A percentile compares a stretch with the other conserved stretches of the same genome.
Conservation (phyloP, 2,329 filamentous ascomycete genomes). For the Pseudogymnoascus pannorum region DNA sequence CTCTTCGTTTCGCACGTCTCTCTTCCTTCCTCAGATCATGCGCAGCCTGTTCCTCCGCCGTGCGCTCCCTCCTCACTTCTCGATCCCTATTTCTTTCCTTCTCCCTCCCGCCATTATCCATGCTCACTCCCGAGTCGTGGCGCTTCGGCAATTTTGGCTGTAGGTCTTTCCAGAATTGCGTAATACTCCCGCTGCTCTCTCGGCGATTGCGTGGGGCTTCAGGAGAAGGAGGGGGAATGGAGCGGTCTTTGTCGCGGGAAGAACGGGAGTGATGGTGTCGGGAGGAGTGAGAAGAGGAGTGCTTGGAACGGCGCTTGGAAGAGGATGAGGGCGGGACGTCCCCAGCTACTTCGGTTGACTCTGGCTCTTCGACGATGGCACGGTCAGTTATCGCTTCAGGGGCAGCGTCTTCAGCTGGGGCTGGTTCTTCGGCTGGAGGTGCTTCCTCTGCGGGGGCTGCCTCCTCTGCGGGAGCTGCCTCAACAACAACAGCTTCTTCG, state of each 20-base stretch:
- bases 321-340: conserved; percentile 12
- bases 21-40: conserved; percentile 26
- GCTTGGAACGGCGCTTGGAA: conserved; percentile 11
- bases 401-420: conserved; percentile 7
- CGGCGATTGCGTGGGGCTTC: conserved; percentile 20
- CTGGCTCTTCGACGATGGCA: conserved; percentile 22
- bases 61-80: conserved; percentile 18
- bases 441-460: not conserved
- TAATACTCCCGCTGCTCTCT: conserved; percentile 19
- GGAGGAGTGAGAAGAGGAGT: not conserved
- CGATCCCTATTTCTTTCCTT: not conserved
- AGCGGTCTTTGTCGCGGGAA: conserved; percentile 1
- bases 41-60: conserved; percentile 26
- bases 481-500: conserved; percentile 7
- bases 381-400: conserved; percentile 16
- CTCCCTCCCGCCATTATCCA: conserved; percentile 21
- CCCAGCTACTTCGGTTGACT: conserved; percentile 15
- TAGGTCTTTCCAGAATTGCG: conserved; percentile 14
- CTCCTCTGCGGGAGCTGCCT: not conserved
- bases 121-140: conserved; percentile 25
- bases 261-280: not conserved
- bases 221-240: conserved; percentile 15
- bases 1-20: conserved; percentile 11
- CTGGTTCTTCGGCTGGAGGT: conserved; percentile 10
- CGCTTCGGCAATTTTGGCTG: conserved; percentile 20